Conservation (phyloP, 306 rosid species). For the Alnus glutinosa region DNA sequence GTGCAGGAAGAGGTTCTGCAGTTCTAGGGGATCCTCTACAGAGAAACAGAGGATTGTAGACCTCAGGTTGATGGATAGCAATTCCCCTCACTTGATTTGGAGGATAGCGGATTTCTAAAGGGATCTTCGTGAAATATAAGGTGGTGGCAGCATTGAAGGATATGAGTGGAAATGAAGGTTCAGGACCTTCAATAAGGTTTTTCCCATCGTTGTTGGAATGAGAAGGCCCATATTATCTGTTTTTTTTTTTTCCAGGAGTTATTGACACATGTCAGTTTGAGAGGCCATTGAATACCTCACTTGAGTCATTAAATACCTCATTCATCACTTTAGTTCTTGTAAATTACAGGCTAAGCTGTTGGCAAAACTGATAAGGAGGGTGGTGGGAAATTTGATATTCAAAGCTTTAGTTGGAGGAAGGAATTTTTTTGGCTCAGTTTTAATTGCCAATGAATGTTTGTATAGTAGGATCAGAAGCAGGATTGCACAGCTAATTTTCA, state of each 20-base stretch:
- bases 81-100: not conserved
- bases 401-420: not conserved
- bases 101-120: not conserved
- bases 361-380: not conserved
- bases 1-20: not conserved
- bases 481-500: not conserved
- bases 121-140: too few species aligned
- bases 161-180: too few species aligned
- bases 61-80: not conserved
- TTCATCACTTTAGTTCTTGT: not conserved
- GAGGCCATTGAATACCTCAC: not conserved
- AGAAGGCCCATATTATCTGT: too few species aligned
- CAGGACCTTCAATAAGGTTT: too few species aligned
- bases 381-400: not conserved
- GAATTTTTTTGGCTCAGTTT: not conserved
- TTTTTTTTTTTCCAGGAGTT: not conserved
- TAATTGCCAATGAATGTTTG: not conserved
- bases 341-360: not conserved
- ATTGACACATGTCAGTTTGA: not conserved
- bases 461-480: not conserved
- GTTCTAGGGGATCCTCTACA: not conserved
- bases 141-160: too few species aligned
- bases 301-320: not conserved
- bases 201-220: too few species aligned
- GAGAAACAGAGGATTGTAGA: not conserved